Percentiles rank a stretch among this genome's conserved stretches.
phyloP scores from a whole-genome alignment of 139 green algal genomes.

The Parachlorella kessleri region DNA sequence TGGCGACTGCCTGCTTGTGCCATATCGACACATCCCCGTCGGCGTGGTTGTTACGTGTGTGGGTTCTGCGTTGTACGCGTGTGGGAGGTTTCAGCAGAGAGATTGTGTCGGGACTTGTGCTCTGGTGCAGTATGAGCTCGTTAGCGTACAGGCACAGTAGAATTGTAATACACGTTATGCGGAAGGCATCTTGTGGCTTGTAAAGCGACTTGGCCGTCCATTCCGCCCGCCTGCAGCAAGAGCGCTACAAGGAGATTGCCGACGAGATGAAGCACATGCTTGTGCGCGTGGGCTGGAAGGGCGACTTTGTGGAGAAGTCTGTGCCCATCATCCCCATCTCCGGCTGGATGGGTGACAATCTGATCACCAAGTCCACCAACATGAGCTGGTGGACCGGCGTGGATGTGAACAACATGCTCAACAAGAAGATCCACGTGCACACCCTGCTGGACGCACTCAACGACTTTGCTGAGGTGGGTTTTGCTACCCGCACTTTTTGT shows the following conservation, averaged over 20 bases:
- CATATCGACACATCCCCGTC: too few relatives aligned
- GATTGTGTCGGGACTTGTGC: too few relatives aligned
- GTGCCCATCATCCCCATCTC: constrained; percentile 99
- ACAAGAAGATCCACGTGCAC: constrained; percentile 62
- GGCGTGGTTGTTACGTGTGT: too few relatives aligned
- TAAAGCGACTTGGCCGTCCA: too few relatives aligned
- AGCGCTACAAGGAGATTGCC: constrained; percentile 97
- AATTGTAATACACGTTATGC: too few relatives aligned
- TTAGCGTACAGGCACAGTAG: too few relatives aligned
- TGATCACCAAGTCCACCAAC: constrained; percentile 95
- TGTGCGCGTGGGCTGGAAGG: constrained; percentile 77
- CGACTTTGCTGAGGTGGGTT: constrained; percentile 64
- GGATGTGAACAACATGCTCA: constrained; percentile 12
- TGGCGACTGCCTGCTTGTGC: too few relatives aligned
- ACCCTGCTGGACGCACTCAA: constrained; percentile 92
- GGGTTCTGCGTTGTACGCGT: too few relatives aligned
- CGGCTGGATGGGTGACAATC: constrained; percentile 99
- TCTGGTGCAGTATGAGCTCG: too few relatives aligned
- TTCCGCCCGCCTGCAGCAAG: constrained; percentile 39
- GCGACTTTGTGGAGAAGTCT: constrained; percentile 82
- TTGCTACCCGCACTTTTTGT: too few relatives aligned
- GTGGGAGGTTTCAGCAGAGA: too few relatives aligned
- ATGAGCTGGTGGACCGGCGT: constrained; percentile 78
- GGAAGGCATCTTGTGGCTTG: too few relatives aligned
- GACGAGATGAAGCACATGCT: constrained; percentile 97